Base-by-base conservation (phyloP, 106 monocot species). In the Dioscorea alata region DNA sequence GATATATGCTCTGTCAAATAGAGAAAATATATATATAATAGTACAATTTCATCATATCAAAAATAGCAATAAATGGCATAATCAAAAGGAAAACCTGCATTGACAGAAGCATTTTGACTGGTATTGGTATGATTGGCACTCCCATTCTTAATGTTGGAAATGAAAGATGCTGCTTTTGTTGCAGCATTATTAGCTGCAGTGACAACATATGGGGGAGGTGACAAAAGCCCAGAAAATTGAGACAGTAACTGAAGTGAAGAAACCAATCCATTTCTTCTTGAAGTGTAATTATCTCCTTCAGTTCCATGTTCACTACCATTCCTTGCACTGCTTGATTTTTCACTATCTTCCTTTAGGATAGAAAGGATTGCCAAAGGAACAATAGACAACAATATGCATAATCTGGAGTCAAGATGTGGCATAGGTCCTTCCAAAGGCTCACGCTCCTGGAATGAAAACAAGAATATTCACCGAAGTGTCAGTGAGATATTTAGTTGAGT, bases 151-250 rank as follows among this genome's bases (percentile, higher is more conserved):
- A 79, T 67, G 60, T 83, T 80, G 59, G 76, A 81, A 57, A 89
- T 51, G 49, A 84, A 89, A 49, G 70, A 58, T 67, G 89, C 96
- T 59, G 96, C 92, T 80, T 89, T 96, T 76, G 81, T 31, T 73
- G 96, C 96, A 69, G 96, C 88, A 71, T 49, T 74, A 73, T 89
- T 96, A 60, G 96, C 91, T 60, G 86, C 86, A 72, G n/a, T 69
- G 18, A 76, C 70, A 49, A 83, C 77, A 50, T 83, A 79, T 58
- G 79, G 75, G 64, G 96, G 96, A 73, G 96, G 91, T 58, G 72
- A 75, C 56, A 92, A 68, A 35, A 96, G 92, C 10, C 73, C 80
- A 54, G 78, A 73, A 78, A 82, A 92, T 72, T 89, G 96, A 49
- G 70, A 69, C 57, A 96, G 78, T 74, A 74, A 53, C 76, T 92